These are phyloP conservation scores for Luffa aegyptiaca DNA, from an alignment of 306 rosid genomes.

Conservation along the genomic window DNA sequence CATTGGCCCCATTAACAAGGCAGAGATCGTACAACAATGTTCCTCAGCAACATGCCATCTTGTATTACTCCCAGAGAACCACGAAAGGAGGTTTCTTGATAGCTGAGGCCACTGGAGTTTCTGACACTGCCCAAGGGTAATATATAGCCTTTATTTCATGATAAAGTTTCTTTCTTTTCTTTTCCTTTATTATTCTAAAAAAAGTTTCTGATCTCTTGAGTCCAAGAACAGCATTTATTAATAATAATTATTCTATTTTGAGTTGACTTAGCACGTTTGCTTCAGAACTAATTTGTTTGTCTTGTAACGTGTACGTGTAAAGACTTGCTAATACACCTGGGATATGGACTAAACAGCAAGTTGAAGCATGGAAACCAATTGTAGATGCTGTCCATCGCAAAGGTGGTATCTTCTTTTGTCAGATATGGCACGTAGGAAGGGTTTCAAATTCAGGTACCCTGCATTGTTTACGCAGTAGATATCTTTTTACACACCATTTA, in stretches of 20 bases:
- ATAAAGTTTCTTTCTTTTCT: not conserved
- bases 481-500: no score
- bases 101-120: slow-evolving; percentile 37
- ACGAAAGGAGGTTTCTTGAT: slow-evolving; percentile 36
- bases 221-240: not conserved
- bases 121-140: slow-evolving; percentile 46
- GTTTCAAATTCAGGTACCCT: slow-evolving; percentile 23
- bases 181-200: not conserved
- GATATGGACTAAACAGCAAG: slow-evolving; percentile 42
- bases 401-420: slow-evolving; percentile 40
- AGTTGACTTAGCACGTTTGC: not conserved
- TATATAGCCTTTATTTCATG: not conserved
- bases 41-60: slow-evolving; percentile 55
- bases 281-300: not conserved
- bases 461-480: no score
- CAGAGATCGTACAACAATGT: slow-evolving; percentile 34
- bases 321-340: slow-evolving; percentile 30
- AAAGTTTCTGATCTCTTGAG: not conserved
- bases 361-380: slow-evolving; percentile 44
- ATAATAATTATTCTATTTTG: not conserved
- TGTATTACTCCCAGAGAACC: slow-evolving; percentile 58
- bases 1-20: slow-evolving; percentile 49
- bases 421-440: slow-evolving; percentile 34
- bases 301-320: not conserved
- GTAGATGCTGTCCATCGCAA: slow-evolving; percentile 40